Percentiles rank a stretch among this genome's conserved stretches.
Evolutionary conservation across 208 protist species (phyloP).

Genomic region (Balamuthia mandrillaris): DNA sequence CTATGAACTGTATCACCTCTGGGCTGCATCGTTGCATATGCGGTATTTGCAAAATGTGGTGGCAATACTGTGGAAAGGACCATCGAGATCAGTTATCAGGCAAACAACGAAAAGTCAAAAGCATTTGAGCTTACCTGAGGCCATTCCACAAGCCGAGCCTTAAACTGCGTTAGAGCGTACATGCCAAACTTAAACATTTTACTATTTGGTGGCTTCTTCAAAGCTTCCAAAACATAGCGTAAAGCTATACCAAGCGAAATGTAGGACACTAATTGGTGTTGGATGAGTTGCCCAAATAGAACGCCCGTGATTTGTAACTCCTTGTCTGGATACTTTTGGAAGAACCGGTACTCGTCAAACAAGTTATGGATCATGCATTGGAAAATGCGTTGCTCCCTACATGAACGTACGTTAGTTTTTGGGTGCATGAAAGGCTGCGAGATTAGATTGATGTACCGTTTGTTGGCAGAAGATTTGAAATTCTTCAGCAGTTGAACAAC

Average conservation of each 20-base stretch:
- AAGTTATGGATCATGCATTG: slow-evolving; percentile 85
- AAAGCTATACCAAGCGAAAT: slow-evolving; percentile 71
- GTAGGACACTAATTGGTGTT: slow-evolving; percentile 73
- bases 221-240: slow-evolving; percentile 84
- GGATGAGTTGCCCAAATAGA: slow-evolving; percentile 80
- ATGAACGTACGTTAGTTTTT: background rate
- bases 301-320: slow-evolving; percentile 76
- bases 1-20: slow-evolving; percentile 65
- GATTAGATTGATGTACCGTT: background rate
- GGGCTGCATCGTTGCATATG: slow-evolving; percentile 57
- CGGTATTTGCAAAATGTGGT: slow-evolving; percentile 67
- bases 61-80: slow-evolving; percentile 54
- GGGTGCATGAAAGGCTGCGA: background rate
- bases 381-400: slow-evolving; percentile 74
- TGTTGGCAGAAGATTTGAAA: slow-evolving; percentile 63
- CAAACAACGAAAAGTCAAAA: background rate
- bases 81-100: background rate
- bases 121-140: slow-evolving; percentile 68
- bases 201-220: slow-evolving; percentile 81
- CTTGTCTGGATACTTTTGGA: slow-evolving; percentile 79
- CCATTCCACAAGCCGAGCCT: slow-evolving; percentile 89
- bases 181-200: slow-evolving; percentile 94
- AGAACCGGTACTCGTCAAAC: slow-evolving; percentile 85
- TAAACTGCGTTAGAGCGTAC: slow-evolving; percentile 90
- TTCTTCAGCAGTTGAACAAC: slow-evolving; percentile 65